A percentile compares a stretch with the other conserved stretches of the same genome.
Conservation (phyloP, 371 early-diverging fungal species). For the Rhizomucor miehei region DNA sequence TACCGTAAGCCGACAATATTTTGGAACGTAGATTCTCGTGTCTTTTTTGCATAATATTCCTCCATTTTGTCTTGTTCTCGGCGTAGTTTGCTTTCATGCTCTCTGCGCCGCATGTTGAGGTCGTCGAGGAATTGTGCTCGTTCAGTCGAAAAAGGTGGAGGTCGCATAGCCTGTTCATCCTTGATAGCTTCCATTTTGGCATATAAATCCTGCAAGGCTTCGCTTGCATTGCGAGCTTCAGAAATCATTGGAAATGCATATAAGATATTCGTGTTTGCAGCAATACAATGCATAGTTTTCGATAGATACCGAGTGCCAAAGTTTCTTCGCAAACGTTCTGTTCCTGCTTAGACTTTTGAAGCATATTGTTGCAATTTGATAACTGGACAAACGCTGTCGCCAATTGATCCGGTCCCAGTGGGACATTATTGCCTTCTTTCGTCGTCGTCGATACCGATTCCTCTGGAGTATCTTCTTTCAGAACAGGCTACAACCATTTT, state of each 20-base stretch:
- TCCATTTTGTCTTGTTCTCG: slow-evolving; percentile 22
- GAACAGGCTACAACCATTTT: too few species aligned
- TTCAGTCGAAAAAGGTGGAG: slow-evolving; percentile 13
- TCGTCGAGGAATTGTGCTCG: slow-evolving; percentile 8
- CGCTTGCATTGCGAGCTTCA: background rate
- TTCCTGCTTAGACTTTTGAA: background rate
- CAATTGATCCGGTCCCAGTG: slow-evolving; percentile 8
- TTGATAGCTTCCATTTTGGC: slow-evolving; percentile 12
- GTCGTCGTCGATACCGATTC: too few species aligned
- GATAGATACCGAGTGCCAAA: slow-evolving; percentile 6
- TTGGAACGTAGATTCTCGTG: slow-evolving; percentile 22
- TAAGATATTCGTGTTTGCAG: too few species aligned
- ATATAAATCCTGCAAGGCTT: slow-evolving; percentile 4
- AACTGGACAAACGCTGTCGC: slow-evolving; percentile 12
- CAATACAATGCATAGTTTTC: too few species aligned
- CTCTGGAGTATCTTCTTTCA: too few species aligned
- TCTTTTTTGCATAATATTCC: slow-evolving; percentile 25
- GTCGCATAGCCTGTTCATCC: slow-evolving; percentile 2
- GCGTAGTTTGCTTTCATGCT: slow-evolving; percentile 9
- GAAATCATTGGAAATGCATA: too few species aligned
- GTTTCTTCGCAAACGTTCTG: slow-evolving; percentile 4
- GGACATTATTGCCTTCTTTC: too few species aligned
- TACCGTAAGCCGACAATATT: slow-evolving; percentile 19
- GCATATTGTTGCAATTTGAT: slow-evolving; percentile 4
- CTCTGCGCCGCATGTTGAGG: slow-evolving; percentile 5